A percentile compares a stretch with the other conserved stretches of the same genome.
Conservation (phyloP, 495 filamentous ascomycete species). For the Podospora sp. region DNA sequence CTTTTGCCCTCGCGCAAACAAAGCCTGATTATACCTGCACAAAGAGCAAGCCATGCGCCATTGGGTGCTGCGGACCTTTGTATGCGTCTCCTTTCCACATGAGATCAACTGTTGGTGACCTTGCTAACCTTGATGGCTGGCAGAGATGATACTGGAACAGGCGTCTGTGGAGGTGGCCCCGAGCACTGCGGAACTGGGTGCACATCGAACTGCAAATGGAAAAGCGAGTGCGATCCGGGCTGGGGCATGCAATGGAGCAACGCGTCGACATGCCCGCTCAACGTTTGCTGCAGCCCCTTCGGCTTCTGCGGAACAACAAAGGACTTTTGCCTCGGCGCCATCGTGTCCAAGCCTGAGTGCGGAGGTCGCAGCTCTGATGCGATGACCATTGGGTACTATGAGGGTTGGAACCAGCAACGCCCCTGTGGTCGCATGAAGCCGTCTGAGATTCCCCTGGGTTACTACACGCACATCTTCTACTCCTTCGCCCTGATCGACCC, state of each 20-base stretch:
- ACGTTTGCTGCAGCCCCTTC: conserved; percentile 25
- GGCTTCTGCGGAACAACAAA: conserved; percentile 25
- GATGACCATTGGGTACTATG: conserved; percentile 25
- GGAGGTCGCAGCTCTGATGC: conserved; percentile 29
- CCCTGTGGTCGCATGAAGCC: conserved; percentile 10
- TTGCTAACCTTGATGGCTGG: too few relatives aligned
- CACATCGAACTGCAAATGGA: conserved; percentile 6
- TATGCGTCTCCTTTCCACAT: too few relatives aligned
- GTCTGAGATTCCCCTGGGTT: conserved; percentile 12
- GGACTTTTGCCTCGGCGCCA: conserved; percentile 24
- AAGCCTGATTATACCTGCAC: too few relatives aligned
- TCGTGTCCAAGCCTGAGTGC: conserved; percentile 10
- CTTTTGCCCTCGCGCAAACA: too few relatives aligned
- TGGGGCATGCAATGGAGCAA: not conserved
- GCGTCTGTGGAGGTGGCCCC: too few relatives aligned
- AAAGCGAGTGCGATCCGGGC: conserved; percentile 24
- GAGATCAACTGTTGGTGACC: too few relatives aligned
- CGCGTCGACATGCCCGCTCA: conserved; percentile 15
- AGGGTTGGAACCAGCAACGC: conserved; percentile 13
- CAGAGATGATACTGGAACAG: too few relatives aligned
- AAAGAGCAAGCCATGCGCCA: too few relatives aligned
- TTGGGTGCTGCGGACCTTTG: too few relatives aligned
- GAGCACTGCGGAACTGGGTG: too few relatives aligned
- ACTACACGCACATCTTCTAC: conserved; percentile 35
- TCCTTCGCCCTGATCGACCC: conserved; percentile 32